These are phyloP conservation scores for Quercus agrifolia DNA, from an alignment of 306 rosid genomes.

Conservation along the genomic window DNA sequence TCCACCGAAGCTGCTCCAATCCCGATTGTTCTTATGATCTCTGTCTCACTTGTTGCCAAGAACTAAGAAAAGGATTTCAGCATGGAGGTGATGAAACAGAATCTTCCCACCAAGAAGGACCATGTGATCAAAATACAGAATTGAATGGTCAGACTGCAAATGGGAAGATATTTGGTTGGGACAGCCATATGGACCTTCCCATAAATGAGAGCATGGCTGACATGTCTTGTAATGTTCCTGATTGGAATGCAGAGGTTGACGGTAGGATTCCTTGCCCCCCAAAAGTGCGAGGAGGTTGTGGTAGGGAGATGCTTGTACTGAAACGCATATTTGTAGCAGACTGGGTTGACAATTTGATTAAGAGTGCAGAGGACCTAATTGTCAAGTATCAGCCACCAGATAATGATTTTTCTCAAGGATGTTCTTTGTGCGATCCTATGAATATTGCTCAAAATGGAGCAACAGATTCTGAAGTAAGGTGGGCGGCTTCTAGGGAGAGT, in stretches of 20 bases:
- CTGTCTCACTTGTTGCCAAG: constrained; percentile 62
- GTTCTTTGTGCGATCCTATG: constrained; percentile 34
- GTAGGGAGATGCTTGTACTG: constrained; percentile 37
- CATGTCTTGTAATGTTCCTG: constrained; percentile 15
- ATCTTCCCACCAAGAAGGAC: constrained; percentile 32
- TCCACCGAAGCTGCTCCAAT: constrained; percentile 67
- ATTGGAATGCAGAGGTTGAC: constrained; percentile 47
- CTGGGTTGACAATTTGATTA: constrained; percentile 46
- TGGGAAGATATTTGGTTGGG: constrained; percentile 25
- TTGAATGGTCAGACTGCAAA: constrained; percentile 14
- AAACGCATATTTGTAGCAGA: constrained; percentile 47
- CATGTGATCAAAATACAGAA: constrained; percentile 8
- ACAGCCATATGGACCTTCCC: constrained; percentile 25
- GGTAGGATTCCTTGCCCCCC: constrained; percentile 58
- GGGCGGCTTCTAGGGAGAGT: constrained; percentile 49
- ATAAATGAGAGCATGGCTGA: constrained; percentile 18
- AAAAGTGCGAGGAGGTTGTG: constrained; percentile 56
- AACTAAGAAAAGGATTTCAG: constrained; percentile 44
- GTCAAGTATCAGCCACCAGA: constrained; percentile 38
- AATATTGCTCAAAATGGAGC: constrained; percentile 20
- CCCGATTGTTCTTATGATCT: constrained; percentile 54
- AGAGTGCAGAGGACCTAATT: constrained; percentile 36
- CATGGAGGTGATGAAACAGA: constrained; percentile 33
- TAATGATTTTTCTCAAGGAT: constrained; percentile 38
- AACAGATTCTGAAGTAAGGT: constrained; percentile 33